Evolutionary conservation across 805 yeast genomes (phyloP).

Genomic region (Saturnispora dispora): DNA sequence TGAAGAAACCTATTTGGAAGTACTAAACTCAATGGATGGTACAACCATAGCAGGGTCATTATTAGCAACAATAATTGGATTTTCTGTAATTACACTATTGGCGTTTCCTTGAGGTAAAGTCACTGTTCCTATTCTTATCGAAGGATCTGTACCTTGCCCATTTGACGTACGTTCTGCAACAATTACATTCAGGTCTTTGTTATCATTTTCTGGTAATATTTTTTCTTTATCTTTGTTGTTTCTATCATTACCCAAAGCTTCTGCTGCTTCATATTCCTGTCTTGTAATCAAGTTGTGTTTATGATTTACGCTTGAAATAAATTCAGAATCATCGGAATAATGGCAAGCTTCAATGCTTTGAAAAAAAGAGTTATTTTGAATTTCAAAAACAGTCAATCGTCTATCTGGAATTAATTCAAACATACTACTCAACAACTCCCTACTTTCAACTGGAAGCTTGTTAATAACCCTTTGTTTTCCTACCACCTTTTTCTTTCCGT

Average conservation of each 20-base stretch:
- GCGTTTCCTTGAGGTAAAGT: not conserved
- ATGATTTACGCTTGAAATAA: conserved; percentile 34
- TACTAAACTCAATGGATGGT: not conserved
- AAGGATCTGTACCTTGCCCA: not conserved
- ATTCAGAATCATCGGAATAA: conserved; percentile 16
- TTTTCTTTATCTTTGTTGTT: not conserved
- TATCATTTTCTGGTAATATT: conserved; percentile 24
- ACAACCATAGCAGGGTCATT: not conserved
- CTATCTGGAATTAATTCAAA: conserved; percentile 47
- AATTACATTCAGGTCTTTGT: conserved; percentile 7
- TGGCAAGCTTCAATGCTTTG: conserved; percentile 48
- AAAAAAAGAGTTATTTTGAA: conserved; percentile 52
- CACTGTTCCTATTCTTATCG: not conserved
- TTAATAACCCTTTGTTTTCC: conserved; percentile 72
- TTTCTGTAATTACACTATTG: not conserved
- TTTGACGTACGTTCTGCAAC: not conserved
- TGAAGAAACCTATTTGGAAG: not conserved
- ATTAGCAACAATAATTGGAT: not conserved
- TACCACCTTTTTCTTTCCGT: conserved; percentile 17
- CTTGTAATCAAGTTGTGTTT: conserved; percentile 62
- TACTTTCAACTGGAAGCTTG: conserved; percentile 58
- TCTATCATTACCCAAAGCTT: conserved; percentile 9
- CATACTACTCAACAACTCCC: conserved; percentile 57
- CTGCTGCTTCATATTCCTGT: conserved; percentile 42
- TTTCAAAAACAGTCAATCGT: conserved; percentile 51